Conservation (phyloP, 2,329 filamentous ascomycete species). For the Trichoderma sp. region DNA sequence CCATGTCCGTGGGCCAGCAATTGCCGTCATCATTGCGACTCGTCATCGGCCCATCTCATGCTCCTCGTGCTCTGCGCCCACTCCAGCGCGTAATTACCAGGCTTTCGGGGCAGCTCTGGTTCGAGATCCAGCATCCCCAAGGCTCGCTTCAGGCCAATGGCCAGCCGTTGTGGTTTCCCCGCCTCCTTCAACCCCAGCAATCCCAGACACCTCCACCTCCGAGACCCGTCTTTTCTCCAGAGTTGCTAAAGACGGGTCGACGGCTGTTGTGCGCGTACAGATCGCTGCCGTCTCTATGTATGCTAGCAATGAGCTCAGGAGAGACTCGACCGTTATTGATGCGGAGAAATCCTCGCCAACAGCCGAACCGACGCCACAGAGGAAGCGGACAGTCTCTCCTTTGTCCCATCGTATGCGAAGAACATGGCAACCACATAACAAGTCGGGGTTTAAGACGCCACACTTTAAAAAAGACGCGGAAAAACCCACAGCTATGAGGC, state of each 20-base stretch:
- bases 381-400: neutral
- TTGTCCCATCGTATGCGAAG: neutral
- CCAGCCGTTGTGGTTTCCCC: slow-evolving; percentile 13
- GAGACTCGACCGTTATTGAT: slow-evolving; percentile 3
- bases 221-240: slow-evolving; percentile 26
- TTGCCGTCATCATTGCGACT: neutral
- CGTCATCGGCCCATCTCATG: slow-evolving; percentile 16
- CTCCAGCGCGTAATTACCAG: slow-evolving; percentile 13
- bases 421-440: neutral
- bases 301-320: neutral
- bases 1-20: neutral
- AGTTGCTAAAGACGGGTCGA: slow-evolving; percentile 17
- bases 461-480: neutral
- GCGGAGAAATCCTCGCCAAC: slow-evolving; percentile 12
- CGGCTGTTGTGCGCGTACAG: slow-evolving; percentile 14
- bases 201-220: slow-evolving; percentile 18
- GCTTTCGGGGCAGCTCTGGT: slow-evolving; percentile 26
- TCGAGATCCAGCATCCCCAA: slow-evolving; percentile 23
- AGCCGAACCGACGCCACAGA: slow-evolving; percentile 6
- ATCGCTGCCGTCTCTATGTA: neutral
- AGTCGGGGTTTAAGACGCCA: slow-evolving; percentile 3
- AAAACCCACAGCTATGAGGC: neutral
- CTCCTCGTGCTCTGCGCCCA: slow-evolving; percentile 8
- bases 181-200: slow-evolving; percentile 24
- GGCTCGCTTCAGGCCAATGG: slow-evolving; percentile 23